phyloP scores from a whole-genome alignment of 164 flowering plant genomes.

The Litsea cubeba region DNA sequence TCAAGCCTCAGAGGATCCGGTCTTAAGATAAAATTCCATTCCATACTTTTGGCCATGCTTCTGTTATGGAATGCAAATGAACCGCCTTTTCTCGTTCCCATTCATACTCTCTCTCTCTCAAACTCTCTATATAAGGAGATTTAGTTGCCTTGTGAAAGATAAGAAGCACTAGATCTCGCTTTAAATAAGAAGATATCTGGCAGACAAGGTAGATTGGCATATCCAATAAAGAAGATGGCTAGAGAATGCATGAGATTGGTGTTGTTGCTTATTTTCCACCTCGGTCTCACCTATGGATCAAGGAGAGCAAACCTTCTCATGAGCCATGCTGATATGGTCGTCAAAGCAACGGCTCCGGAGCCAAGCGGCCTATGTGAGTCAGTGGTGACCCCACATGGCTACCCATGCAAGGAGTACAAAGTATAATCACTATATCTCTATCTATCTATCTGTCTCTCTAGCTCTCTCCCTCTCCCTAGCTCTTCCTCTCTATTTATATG shows the following conservation, averaged over 20 bases:
- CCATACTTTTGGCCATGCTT: no score
- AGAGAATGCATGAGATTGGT: not conserved
- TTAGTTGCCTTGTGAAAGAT: no score
- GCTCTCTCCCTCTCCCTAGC: not conserved
- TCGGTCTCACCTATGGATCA: slow-evolving; percentile 10
- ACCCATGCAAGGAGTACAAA: slow-evolving; percentile 64
- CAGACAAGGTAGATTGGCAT: not conserved
- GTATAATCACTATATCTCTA: slow-evolving; percentile 14
- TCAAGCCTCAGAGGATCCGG: no score
- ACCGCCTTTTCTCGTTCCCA: no score
- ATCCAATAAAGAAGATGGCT: not conserved
- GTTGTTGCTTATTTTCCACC: not conserved
- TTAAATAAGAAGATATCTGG: no score
- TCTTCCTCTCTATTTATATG: not conserved
- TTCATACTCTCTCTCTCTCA: no score
- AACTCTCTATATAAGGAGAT: no score
- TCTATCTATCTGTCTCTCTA: no score
- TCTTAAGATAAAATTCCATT: not conserved
- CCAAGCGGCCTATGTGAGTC: slow-evolving; percentile 37
- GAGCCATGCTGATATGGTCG: not conserved
- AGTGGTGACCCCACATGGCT: slow-evolving; percentile 45
- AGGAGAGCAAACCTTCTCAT: not conserved
- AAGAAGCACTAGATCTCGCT: not conserved
- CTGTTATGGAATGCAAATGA: not conserved
- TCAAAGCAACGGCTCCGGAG: not conserved